Percentiles rank a stretch among this genome's conserved stretches.
These are phyloP conservation scores for Boletus vermiculosoides DNA, from an alignment of 768 basidiomycete species.

Conservation along the genomic window DNA sequence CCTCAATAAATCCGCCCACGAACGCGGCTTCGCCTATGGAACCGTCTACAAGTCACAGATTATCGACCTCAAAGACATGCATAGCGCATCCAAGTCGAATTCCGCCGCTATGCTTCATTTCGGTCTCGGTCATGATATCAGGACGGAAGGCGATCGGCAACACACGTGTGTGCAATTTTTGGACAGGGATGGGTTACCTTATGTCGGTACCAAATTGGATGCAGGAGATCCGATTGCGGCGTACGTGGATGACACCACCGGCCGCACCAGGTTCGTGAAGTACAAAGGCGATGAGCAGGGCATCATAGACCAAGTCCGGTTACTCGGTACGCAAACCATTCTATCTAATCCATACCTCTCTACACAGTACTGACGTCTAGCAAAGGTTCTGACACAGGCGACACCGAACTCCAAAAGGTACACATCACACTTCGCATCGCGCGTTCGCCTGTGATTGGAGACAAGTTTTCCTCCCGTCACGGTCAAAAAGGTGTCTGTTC, in stretches of 20 bases:
- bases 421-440: conserved; percentile 92
- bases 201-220: conserved; percentile 63
- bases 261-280: conserved; percentile 81
- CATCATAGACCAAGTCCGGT: conserved; percentile 86
- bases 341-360: background rate
- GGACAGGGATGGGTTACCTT: conserved; percentile 83
- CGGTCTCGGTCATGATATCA: conserved; percentile 78
- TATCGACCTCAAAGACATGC: conserved; percentile 81
- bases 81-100: conserved; percentile 58
- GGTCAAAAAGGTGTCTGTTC: conserved; percentile 99
- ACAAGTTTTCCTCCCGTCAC: conserved; percentile 98
- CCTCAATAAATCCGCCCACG: conserved; percentile 96
- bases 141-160: conserved; percentile 42
- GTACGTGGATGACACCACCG: conserved; percentile 83
- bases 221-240: conserved; percentile 82
- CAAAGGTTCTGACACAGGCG: conserved; percentile 83
- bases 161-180: conserved; percentile 53
- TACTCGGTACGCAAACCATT: conserved; percentile 60
- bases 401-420: conserved; percentile 86
- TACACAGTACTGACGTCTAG: conserved; percentile 1
- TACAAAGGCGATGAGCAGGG: conserved; percentile 96
- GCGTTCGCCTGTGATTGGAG: conserved; percentile 94
- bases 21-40: conserved; percentile 96
- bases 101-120: conserved; percentile 81
- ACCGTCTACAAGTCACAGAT: conserved; percentile 95